These are phyloP conservation scores for Hymenoscyphus occultus DNA, from an alignment of 2,329 filamentous ascomycete species.

Conservation along the genomic window DNA sequence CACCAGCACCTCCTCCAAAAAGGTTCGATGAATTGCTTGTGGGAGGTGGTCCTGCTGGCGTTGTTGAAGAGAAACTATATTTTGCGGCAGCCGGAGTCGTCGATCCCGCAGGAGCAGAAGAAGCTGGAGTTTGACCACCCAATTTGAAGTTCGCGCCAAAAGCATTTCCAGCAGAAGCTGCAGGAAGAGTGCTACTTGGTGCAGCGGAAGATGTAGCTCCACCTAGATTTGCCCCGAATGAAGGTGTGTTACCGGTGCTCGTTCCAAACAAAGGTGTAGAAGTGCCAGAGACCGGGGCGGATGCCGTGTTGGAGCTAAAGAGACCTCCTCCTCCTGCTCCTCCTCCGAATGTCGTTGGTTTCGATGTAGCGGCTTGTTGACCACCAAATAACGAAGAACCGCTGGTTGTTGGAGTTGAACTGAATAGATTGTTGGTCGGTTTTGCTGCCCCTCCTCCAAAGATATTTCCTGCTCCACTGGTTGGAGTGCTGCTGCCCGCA, in stretches of 20 bases:
- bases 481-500: conserved; percentile 15
- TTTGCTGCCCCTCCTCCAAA: conserved; percentile 5
- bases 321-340: conserved; percentile 10
- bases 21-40: conserved; percentile 20
- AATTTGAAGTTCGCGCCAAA: conserved; percentile 11
- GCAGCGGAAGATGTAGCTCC: conserved; percentile 28
- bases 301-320: conserved; percentile 20
- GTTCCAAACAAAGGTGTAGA: conserved; percentile 30
- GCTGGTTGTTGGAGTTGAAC: conserved; percentile 21
- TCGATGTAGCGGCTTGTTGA: conserved; percentile 23
- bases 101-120: conserved; percentile 27
- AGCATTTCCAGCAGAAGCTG: conserved; percentile 10
- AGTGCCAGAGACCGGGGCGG: conserved; percentile 23
- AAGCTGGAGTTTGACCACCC: conserved; percentile 5
- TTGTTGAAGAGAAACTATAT: conserved; percentile 30
- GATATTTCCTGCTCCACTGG: conserved; percentile 15
- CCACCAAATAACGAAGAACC: conserved; percentile 22
- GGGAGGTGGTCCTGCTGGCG: conserved; percentile 36
- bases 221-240: conserved; percentile 23
- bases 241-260: conserved; percentile 27
- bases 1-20: conserved; percentile 17
- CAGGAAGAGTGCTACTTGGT: not conserved
- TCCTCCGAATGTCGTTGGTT: conserved; percentile 19
- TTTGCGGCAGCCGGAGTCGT: conserved; percentile 31
- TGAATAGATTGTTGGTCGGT: conserved; percentile 35